A percentile compares a stretch with the other conserved stretches of the same genome.
phyloP scores from a whole-genome alignment of 768 basidiomycete genomes.

The Rhodotorula babjevae region DNA sequence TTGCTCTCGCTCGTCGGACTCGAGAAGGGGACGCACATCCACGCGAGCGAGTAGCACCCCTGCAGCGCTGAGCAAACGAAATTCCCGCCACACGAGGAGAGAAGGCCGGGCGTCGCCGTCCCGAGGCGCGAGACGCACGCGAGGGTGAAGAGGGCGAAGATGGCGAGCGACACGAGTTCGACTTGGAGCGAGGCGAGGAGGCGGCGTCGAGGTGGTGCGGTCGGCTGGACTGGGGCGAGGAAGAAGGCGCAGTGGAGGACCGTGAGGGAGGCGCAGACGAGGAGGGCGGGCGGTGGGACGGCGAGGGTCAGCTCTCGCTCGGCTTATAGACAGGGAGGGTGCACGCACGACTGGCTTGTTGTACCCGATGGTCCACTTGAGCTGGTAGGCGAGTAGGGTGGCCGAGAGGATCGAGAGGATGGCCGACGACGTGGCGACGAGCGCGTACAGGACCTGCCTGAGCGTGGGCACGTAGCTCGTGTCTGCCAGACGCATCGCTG shows the following conservation, averaged over 20 bases:
- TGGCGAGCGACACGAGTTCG: conserved; percentile 4
- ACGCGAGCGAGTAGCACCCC: conserved; percentile 4
- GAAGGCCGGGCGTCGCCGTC: conserved; percentile 15
- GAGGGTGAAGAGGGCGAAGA: conserved; percentile 8
- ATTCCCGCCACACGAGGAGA: not conserved
- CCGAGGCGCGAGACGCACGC: conserved; percentile 10
- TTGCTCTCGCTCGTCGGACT: too few species aligned
- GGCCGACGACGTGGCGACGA: conserved; percentile 1
- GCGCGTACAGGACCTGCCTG: conserved; percentile 5
- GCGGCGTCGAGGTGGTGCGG: not conserved
- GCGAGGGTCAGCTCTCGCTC: too few species aligned
- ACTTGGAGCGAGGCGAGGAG: not conserved
- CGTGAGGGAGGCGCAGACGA: not conserved
- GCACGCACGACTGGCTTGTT: conserved; percentile 24
- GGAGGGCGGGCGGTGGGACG: not conserved
- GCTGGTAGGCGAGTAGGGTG: conserved; percentile 17
- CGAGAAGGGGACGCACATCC: conserved; percentile 9
- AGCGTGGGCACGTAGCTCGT: conserved; percentile 3
- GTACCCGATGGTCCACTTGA: conserved; percentile 14
- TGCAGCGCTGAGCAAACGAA: conserved; percentile 19
- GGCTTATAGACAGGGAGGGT: too few species aligned
- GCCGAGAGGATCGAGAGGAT: not conserved
- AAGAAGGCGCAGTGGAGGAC: conserved; percentile 2
- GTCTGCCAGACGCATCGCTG: not conserved
- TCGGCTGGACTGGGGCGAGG: not conserved